Evolutionary conservation across 352 stramenopile species (phyloP), one percentile per base, ranked within the genome.

Genomic region (Phytopythium ostracodes): DNA sequence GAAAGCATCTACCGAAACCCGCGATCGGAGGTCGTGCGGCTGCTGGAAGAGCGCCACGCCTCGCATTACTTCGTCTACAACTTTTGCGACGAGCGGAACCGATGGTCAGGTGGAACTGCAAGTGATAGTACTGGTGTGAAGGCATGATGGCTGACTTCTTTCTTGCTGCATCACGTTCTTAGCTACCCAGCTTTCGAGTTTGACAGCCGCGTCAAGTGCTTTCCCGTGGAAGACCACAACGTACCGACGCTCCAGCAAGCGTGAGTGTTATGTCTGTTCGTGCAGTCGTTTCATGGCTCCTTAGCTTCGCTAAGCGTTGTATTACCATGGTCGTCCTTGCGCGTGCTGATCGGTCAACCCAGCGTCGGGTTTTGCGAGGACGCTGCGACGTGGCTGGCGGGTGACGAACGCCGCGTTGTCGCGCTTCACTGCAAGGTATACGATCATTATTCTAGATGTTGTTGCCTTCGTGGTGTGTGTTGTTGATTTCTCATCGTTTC

Each of bases 41-140:
- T 92, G 25, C 64, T 92, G 40, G 65, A 84, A 29, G 46, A 79
- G 22, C 73, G 68, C 25, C 80, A 92, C 51, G 40, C 55, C 14
- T 68, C 70, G n/a, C 57, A 71, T 24, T 92, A 89, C 70, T 84
- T 88, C 58, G 81, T 92, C 40, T 92, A 81, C 65, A 92, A 92
- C 58, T 92, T 92, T 42, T 92, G 83, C 52, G 67, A 81, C 56
- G 82, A 89, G 53, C 44, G 61, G 9, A 78, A 69, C 11, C 76
- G 82, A 29, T 70, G 73, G 79, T 89, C n/a, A 24, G 55, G 55
- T 12, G 1, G 17, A 25, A 27, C 22, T 27, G 40, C 24, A 12
- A 55, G 17, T 18, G 5, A 35, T 36, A 12, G n/a, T 22, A 46
- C 5, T 40, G 18, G n/a, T 47, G 4, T 36, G 4, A 4, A 36